These are phyloP conservation scores for Globisporangium nagaii DNA, from an alignment of 352 stramenopile species.

Conservation along the genomic window DNA sequence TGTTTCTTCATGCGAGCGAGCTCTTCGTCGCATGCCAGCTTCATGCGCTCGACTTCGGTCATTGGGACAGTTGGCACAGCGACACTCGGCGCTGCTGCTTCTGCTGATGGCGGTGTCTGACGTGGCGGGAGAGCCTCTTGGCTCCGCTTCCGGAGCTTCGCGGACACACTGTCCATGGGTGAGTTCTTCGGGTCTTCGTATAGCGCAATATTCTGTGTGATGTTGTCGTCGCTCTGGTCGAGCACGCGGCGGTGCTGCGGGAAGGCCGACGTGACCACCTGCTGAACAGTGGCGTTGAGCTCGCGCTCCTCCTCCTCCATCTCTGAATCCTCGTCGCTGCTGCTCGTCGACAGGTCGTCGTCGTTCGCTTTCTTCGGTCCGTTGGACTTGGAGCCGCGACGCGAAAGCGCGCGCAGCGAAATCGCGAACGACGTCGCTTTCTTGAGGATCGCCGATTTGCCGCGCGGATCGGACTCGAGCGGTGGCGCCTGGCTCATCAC, in stretches of 20 bases:
- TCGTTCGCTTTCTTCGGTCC: conserved; percentile 7
- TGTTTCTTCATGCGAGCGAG: conserved; percentile 47
- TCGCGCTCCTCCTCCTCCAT: conserved; percentile 38
- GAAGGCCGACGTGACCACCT: conserved; percentile 50
- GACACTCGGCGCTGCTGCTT: no score
- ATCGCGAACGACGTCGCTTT: conserved; percentile 34
- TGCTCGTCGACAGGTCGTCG: conserved; percentile 50
- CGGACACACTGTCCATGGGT: conserved; percentile 11
- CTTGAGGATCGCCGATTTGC: conserved; percentile 9
- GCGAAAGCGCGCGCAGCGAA: conserved; percentile 23
- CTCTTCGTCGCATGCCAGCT: conserved; percentile 27
- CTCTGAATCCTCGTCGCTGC: conserved; percentile 33
- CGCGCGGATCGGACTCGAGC: not conserved
- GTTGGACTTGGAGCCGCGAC: not conserved
- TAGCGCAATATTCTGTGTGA: conserved; percentile 42
- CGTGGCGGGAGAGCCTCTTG: not conserved
- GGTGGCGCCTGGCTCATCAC: conserved; percentile 7
- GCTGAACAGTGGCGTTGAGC: conserved; percentile 37
- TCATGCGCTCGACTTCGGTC: conserved; percentile 38
- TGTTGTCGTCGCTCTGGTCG: conserved; percentile 27
- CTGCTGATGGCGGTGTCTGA: not conserved
- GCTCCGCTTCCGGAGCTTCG: not conserved
- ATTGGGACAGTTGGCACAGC: conserved; percentile 10
- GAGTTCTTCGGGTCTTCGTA: conserved; percentile 37
- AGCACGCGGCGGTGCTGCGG: conserved; percentile 17